These are phyloP conservation scores for Cercospora citrullina DNA, from an alignment of 2,329 filamentous ascomycete species.

Conservation along the genomic window DNA sequence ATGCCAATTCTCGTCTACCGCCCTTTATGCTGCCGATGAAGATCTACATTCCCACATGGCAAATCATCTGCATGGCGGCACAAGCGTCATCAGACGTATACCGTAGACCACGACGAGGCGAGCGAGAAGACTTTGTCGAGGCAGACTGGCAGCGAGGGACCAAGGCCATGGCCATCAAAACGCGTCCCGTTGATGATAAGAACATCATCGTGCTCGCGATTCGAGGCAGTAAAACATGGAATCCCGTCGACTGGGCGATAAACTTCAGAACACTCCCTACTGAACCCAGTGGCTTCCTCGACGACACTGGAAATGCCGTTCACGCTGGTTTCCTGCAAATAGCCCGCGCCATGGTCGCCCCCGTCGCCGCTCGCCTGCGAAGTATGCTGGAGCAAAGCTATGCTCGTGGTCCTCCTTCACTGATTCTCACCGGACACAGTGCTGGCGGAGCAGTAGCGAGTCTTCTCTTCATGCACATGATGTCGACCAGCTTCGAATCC, in stretches of 20 bases:
- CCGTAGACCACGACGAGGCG: slow-evolving; percentile 60
- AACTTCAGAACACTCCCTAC: slow-evolving; percentile 72
- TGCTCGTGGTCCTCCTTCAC: slow-evolving; percentile 62
- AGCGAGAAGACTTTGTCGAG: slow-evolving; percentile 68
- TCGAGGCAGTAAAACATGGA: slow-evolving; percentile 65
- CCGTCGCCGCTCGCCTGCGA: slow-evolving; percentile 69
- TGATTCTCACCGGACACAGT: slow-evolving; percentile 83
- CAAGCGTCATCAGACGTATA: slow-evolving; percentile 77
- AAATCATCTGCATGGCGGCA: slow-evolving; percentile 74
- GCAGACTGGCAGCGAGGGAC: slow-evolving; percentile 73
- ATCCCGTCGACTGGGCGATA: slow-evolving; percentile 82
- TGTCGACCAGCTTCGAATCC: slow-evolving; percentile 61
- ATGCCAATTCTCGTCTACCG: slow-evolving; percentile 74
- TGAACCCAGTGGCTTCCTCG: slow-evolving; percentile 68
- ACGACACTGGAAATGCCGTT: slow-evolving; percentile 74
- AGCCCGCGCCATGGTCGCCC: slow-evolving; percentile 70
- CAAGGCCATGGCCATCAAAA: slow-evolving; percentile 84
- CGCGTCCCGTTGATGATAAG: slow-evolving; percentile 73
- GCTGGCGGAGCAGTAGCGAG: slow-evolving; percentile 82
- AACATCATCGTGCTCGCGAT: slow-evolving; percentile 82
- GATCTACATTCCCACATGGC: slow-evolving; percentile 73
- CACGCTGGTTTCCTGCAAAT: slow-evolving; percentile 78
- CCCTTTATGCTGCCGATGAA: slow-evolving; percentile 65
- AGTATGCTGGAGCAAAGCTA: slow-evolving; percentile 72
- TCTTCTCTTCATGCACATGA: slow-evolving; percentile 80